Base-by-base conservation (phyloP, 2,329 filamentous ascomycete species). In the Domatiomyces catenatus region DNA sequence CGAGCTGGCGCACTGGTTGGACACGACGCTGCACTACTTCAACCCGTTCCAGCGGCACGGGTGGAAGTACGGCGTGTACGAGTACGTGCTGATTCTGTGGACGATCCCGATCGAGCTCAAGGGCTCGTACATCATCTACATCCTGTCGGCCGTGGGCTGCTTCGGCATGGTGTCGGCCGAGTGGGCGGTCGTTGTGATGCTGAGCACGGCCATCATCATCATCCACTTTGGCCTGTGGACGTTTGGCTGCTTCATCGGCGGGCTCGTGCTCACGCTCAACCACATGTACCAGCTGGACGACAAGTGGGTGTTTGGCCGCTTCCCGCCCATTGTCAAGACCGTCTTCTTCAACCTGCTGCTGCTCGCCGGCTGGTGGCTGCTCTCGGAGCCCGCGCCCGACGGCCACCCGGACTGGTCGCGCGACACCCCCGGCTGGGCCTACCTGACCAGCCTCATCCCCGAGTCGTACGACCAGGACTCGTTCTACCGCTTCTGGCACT, bases 21-120 rank as follows among this genome's bases (percentile, higher is more conserved):
- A 24, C 2, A 48, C 53, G 24, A 59, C 67, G 12, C 61, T 65
- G 52, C 53, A 53, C 20, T 59, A 63, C 45, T 56, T 51, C 19
- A 62, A 63, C 18, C 68, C 69, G 42, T 63, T 64, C 39, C 64
- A 63, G 32, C 39, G 52, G 36, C 44, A 53, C 28, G 42, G 50
- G 3, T 54, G 54, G 15, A 54, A 50, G 50, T 45, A 54, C 59
- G 63, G 68, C 50, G 63, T 59, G 51, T 66, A 66, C 50, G 51
- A 65, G 50, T 71, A 71, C 58, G 69, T 69, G 44, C 66, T 66
- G n/a, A 67, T 71, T 48, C 61, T 72, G 3, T 72, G 70, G 69
- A 70, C 68, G 3, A 70, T 71, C 18, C 68, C 69, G 0, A 63
- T 70, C n/a, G 69, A 71, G 54, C 43, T 45, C 10, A 45, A 45